Base-by-base conservation (phyloP, 345 rosid species). In the Pelargonium nanum region DNA sequence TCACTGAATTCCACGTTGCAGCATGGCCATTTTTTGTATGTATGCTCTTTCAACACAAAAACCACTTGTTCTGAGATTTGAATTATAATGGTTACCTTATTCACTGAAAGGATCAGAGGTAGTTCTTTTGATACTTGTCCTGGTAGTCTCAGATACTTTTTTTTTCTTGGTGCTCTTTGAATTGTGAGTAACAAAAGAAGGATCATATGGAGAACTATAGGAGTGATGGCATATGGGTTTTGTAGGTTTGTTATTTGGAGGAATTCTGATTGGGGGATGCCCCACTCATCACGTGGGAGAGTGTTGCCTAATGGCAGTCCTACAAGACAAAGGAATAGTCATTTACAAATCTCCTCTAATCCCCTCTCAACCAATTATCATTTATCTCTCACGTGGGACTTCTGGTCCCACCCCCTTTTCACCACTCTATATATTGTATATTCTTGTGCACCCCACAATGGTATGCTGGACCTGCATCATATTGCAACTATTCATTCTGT, bases 281-380 rank as follows among this genome's bases (percentile, higher is more conserved):
- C 85, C 94, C 95, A 77, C 69, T 19, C 16, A 67, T 84, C 86
- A 83, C 94, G 86, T 83, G 89, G 74, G 65, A 63, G 40, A 67
- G 70, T 68, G 62, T 44, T 52, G 65, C 64, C 60, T 57, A 70
- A 65, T 25, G 54, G 16, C 40, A 67, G 54, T 40, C 79, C 76
- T 59, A 73, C 60, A 74, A 76, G 79, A 80, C 53, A 56, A 53
- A 10, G 59, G 45, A 34, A 55, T 19, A 53, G 40, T 9, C 60
- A 32, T 23, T 57, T 51, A 0, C 40, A 8, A 76, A 84, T 84
- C 88, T 70, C 60, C 65, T 65, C 85, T 75, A 78, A 87, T 87
- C 95, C 74, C 66, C 72, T 78, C 75, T 63, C 83, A 71, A 26
- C 96, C 93, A 85, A 88, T 84, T 84, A 66, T 59, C 74, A 4